phyloP scores from a whole-genome alignment of 2,329 filamentous ascomycete genomes.

The Fusarium begoniae region DNA sequence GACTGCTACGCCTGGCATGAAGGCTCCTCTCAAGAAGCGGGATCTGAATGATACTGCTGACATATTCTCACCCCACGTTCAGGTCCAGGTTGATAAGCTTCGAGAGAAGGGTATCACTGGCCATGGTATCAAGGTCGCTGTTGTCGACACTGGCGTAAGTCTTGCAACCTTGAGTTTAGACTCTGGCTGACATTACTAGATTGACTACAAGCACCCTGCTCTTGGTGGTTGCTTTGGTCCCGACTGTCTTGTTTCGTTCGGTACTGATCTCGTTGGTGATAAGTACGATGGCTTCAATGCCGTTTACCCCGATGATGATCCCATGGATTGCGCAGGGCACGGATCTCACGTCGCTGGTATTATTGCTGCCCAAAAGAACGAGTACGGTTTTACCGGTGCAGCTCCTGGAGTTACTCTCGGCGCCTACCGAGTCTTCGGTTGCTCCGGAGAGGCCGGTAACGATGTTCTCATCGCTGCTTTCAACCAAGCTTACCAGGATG shows the following conservation, averaged over 20 bases:
- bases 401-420: conserved; percentile 65
- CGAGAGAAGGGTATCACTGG: conserved; percentile 59
- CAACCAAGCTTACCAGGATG: conserved; percentile 67
- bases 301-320: conserved; percentile 58
- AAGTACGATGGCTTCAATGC: conserved; percentile 52
- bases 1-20: conserved; percentile 35
- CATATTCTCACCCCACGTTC: conserved; percentile 58
- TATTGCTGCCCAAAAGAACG: conserved; percentile 65
- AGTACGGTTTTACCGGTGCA: conserved; percentile 65
- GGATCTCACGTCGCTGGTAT: conserved; percentile 71
- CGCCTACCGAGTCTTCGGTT: conserved; percentile 67
- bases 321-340: conserved; percentile 66
- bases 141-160: conserved; percentile 64
- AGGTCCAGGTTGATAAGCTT: conserved; percentile 65
- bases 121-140: conserved; percentile 61
- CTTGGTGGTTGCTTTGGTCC: conserved; percentile 71
- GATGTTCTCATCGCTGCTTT: conserved; percentile 69
- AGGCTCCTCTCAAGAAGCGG: conserved; percentile 22
- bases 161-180: rapidly evolving
- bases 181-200: conserved; percentile 42
- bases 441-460: conserved; percentile 56
- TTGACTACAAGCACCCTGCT: conserved; percentile 70
- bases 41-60: conserved; percentile 42
- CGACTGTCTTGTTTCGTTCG: conserved; percentile 65
- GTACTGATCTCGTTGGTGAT: conserved; percentile 67